Evolutionary conservation across 257 asterid genomes (phyloP).

Genomic region (Gynochthodes officinalis): DNA sequence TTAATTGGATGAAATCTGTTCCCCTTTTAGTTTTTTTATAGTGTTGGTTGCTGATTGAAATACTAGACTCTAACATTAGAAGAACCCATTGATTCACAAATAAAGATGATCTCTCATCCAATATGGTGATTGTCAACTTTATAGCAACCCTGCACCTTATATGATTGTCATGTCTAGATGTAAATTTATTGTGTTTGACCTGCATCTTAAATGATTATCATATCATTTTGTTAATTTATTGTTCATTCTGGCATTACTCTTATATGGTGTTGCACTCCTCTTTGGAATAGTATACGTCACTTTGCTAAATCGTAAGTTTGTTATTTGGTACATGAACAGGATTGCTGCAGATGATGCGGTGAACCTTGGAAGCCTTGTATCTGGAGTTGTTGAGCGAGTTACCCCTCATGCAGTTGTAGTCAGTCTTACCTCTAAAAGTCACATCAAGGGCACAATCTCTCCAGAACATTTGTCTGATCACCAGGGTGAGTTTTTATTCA

Average conservation of each 20-base stretch:
- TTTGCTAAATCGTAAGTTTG: background rate
- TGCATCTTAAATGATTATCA: background rate
- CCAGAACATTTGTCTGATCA: constrained; percentile 89
- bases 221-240: background rate
- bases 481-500: constrained; percentile 47
- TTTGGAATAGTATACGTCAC: background rate
- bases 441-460: constrained; percentile 66
- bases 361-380: constrained; percentile 70
- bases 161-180: background rate
- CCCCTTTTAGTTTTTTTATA: no score
- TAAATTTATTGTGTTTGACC: background rate
- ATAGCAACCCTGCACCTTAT: background rate
- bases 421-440: constrained; percentile 45
- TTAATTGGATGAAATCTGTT: no score
- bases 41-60: background rate
- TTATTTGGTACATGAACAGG: constrained; percentile 28
- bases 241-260: background rate
- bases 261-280: background rate
- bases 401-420: constrained; percentile 56
- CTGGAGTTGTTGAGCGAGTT: constrained; percentile 77
- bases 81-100: background rate
- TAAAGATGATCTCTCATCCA: background rate
- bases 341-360: constrained; percentile 42
- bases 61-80: background rate
- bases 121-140: background rate